Evolutionary conservation across 495 filamentous ascomycete species (phyloP).

Genomic region (Trichoderma asperelloides): DNA sequence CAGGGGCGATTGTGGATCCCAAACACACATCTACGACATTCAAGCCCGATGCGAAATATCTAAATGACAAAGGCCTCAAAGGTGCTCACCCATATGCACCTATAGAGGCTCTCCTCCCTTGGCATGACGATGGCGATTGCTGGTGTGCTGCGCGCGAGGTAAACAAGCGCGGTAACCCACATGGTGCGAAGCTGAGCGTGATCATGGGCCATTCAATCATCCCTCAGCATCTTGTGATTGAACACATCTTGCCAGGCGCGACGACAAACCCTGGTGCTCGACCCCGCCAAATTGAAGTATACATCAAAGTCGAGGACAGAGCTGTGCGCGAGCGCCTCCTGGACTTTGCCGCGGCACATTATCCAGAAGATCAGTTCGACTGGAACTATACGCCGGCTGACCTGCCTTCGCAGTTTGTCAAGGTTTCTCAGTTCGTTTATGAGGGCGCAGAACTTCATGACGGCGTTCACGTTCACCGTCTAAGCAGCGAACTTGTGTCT

Average conservation of each 20-base stretch:
- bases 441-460: constrained; percentile 31
- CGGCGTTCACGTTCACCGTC: constrained; percentile 40
- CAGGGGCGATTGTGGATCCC: constrained; percentile 26
- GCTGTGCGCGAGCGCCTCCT: constrained; percentile 19
- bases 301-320: constrained; percentile 36
- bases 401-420: constrained; percentile 31
- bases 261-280: constrained; percentile 46
- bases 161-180: constrained; percentile 14
- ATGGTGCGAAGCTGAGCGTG: constrained; percentile 38
- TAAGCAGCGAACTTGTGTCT: constrained; percentile 31
- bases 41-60: constrained; percentile 9
- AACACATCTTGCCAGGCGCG: constrained; percentile 48
- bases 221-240: constrained; percentile 49
- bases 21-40: constrained; percentile 21
- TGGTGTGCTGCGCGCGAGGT: constrained; percentile 47
- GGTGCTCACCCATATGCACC: constrained; percentile 13
- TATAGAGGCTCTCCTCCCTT: constrained; percentile 39
- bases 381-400: constrained; percentile 12
- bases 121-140: constrained; percentile 57
- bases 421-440: constrained; percentile 46
- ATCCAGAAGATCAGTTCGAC: constrained; percentile 17
- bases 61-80: constrained; percentile 19
- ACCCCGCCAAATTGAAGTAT: constrained; percentile 54
- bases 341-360: constrained; percentile 23
- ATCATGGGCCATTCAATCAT: constrained; percentile 36